These are phyloP conservation scores for Aspergillus tanneri DNA, from an alignment of 2,329 filamentous ascomycete genomes.

Conservation along the genomic window DNA sequence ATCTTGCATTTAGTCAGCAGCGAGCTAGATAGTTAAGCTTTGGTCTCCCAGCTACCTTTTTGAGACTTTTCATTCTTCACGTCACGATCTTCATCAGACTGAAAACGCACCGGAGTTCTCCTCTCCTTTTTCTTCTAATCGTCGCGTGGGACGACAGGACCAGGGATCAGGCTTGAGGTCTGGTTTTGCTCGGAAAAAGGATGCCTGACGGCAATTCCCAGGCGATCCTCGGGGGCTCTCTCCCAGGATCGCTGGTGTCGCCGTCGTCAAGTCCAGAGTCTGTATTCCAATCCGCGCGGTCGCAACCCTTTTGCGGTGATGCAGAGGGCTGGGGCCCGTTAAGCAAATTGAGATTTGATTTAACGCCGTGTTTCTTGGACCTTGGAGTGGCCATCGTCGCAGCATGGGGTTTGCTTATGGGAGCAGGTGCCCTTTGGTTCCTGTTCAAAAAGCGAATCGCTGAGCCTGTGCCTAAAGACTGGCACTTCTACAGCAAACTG, in stretches of 20 bases:
- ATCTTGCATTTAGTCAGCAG: conserved; percentile 25
- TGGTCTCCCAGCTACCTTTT: conserved; percentile 1
- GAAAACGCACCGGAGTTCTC: conserved; percentile 10
- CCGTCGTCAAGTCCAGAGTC: conserved; percentile 23
- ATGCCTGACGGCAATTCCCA: conserved; percentile 39
- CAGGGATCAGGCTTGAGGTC: conserved; percentile 22
- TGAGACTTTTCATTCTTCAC: conserved; percentile 2
- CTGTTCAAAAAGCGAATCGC: conserved; percentile 68
- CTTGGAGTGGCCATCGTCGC: conserved; percentile 79
- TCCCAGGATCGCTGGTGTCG: conserved; percentile 28
- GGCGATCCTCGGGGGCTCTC: conserved; percentile 33
- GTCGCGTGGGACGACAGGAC: conserved; percentile 18
- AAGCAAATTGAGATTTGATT: conserved; percentile 83
- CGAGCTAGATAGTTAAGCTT: conserved; percentile 13
- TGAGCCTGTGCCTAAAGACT: conserved; percentile 71
- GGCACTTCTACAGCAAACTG: conserved; percentile 92
- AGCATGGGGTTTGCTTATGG: conserved; percentile 73
- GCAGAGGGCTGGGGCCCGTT: conserved; percentile 93
- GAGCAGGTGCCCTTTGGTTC: conserved; percentile 76
- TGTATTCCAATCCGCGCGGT: conserved; percentile 26
- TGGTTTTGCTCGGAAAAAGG: conserved; percentile 28
- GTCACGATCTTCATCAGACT: neutral
- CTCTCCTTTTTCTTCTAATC: conserved; percentile 14
- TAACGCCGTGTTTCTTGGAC: conserved; percentile 97
- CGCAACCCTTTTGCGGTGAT: conserved; percentile 80